These are phyloP conservation scores for Tillandsia fasciculata DNA, from an alignment of 176 grass and related monocot species.

Conservation along the genomic window DNA sequence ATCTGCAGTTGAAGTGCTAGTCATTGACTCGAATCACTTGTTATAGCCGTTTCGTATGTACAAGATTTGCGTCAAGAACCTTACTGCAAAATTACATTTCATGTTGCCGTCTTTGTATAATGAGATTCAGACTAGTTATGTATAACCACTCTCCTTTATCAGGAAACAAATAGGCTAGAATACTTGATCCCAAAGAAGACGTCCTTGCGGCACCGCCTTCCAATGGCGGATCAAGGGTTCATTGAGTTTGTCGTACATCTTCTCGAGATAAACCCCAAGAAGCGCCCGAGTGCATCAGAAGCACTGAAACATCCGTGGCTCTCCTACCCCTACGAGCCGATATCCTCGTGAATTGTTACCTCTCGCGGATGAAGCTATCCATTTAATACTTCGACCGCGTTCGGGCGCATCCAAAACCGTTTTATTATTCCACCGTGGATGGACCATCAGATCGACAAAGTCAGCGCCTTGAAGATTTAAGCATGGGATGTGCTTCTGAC, in stretches of 20 bases:
- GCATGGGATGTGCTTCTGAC: not conserved
- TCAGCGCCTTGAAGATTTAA: not conserved
- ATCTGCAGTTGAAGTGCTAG: too few relatives aligned
- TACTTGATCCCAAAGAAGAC: conserved; percentile 96
- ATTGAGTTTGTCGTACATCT: conserved; percentile 82
- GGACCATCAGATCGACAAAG: not conserved
- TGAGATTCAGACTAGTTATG: not conserved
- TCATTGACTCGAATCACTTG: not conserved
- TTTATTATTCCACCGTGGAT: not conserved
- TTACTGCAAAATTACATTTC: not conserved
- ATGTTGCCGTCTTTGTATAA: not conserved
- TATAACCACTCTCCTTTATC: conserved; percentile 23
- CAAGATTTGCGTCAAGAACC: not conserved
- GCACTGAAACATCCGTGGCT: conserved; percentile 99
- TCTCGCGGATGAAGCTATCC: not conserved
- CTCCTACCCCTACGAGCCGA: conserved; percentile 94
- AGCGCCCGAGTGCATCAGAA: conserved; percentile 74
- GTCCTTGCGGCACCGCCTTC: conserved; percentile 63
- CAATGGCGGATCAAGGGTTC: conserved; percentile 94
- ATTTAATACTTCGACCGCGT: not conserved
- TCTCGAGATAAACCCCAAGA: conserved; percentile 90
- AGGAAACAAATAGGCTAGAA: conserved; percentile 90
- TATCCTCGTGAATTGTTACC: conserved; percentile 58
- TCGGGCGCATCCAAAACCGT: not conserved
- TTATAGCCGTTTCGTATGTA: not conserved